phyloP scores from a whole-genome alignment of 768 basidiomycete genomes.

The Suillus subaureus region DNA sequence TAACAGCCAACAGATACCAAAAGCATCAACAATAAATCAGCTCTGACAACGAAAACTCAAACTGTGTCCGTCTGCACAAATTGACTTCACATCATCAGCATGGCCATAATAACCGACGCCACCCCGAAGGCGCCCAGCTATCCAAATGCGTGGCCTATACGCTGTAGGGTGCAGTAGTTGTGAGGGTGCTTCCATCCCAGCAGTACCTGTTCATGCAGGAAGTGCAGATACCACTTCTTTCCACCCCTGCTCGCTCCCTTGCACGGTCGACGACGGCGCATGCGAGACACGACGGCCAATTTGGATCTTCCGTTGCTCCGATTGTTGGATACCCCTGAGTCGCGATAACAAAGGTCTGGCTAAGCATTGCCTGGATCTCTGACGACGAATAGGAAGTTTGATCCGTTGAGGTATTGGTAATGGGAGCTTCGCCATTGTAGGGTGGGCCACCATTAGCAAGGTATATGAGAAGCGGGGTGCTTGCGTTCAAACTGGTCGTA shows the following conservation, averaged over 20 bases:
- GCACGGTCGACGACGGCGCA: conserved; percentile 55
- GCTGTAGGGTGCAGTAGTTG: not conserved
- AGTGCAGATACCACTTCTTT: conserved; percentile 33
- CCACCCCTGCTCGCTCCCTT: conserved; percentile 27
- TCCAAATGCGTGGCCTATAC: conserved; percentile 5
- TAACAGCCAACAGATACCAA: not conserved
- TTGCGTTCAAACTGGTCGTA: conserved; percentile 22
- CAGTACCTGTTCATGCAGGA: conserved; percentile 36
- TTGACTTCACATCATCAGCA: conserved; percentile 17
- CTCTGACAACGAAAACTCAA: not conserved
- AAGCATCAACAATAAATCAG: not conserved
- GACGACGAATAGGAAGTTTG: conserved; percentile 39
- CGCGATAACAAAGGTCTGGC: conserved; percentile 45
- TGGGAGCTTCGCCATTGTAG: conserved; percentile 35
- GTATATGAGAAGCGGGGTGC: conserved; percentile 56
- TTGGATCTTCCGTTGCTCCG: conserved; percentile 32
- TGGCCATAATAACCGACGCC: conserved; percentile 15
- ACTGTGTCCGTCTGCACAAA: not conserved
- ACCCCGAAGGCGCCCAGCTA: conserved; percentile 8
- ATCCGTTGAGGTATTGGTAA: conserved; percentile 46
- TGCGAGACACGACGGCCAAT: conserved; percentile 53
- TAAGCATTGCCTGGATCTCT: conserved; percentile 45
- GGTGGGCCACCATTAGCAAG: conserved; percentile 56
- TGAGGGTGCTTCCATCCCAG: conserved; percentile 24
- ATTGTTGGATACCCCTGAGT: conserved; percentile 43